Percentiles rank a stretch among this genome's conserved stretches.
These are phyloP conservation scores for Penicillium digitatum DNA, from an alignment of 2,329 filamentous ascomycete species.

Conservation along the genomic window DNA sequence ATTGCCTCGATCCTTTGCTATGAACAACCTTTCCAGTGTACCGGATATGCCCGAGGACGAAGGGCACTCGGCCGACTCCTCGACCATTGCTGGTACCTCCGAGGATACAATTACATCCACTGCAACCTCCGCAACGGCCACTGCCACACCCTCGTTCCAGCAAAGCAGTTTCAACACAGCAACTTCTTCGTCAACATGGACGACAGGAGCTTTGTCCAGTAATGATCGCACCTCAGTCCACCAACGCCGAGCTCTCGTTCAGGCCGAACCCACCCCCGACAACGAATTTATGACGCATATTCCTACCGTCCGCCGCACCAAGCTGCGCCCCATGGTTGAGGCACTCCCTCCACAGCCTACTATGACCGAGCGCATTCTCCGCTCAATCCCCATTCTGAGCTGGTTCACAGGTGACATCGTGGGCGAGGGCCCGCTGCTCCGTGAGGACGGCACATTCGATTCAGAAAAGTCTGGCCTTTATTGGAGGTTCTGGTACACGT, in stretches of 20 bases:
- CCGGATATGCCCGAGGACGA: slow-evolving; percentile 30
- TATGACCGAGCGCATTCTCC: slow-evolving; percentile 59
- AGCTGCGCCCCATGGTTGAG: slow-evolving; percentile 64
- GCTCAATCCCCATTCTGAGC: slow-evolving; percentile 64
- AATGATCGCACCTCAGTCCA: slow-evolving; percentile 19
- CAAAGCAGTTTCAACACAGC: background rate
- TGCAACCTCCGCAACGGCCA: slow-evolving; percentile 16
- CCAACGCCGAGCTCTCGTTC: slow-evolving; percentile 26
- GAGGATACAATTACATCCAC: slow-evolving; percentile 39
- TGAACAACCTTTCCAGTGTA: slow-evolving; percentile 36
- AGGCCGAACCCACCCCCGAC: slow-evolving; percentile 34
- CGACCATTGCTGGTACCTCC: slow-evolving; percentile 40
- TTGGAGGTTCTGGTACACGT: slow-evolving; percentile 57
- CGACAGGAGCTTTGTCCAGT: slow-evolving; percentile 17
- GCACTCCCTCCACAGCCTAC: slow-evolving; percentile 67
- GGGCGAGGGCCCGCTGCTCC: slow-evolving; percentile 44
- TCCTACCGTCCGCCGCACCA: slow-evolving; percentile 61
- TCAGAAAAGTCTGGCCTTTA: slow-evolving; percentile 60
- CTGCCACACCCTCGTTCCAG: slow-evolving; percentile 14
- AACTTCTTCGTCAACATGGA: slow-evolving; percentile 1
- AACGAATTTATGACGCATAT: slow-evolving; percentile 55
- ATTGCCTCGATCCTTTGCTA: slow-evolving; percentile 40
- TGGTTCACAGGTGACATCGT: slow-evolving; percentile 62
- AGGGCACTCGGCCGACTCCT: slow-evolving; percentile 30
- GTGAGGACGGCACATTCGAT: slow-evolving; percentile 58